Percentiles rank a stretch among this genome's conserved stretches.
Conservation (phyloP, 2,329 filamentous ascomycete species). For the Trichoderma sp. region DNA sequence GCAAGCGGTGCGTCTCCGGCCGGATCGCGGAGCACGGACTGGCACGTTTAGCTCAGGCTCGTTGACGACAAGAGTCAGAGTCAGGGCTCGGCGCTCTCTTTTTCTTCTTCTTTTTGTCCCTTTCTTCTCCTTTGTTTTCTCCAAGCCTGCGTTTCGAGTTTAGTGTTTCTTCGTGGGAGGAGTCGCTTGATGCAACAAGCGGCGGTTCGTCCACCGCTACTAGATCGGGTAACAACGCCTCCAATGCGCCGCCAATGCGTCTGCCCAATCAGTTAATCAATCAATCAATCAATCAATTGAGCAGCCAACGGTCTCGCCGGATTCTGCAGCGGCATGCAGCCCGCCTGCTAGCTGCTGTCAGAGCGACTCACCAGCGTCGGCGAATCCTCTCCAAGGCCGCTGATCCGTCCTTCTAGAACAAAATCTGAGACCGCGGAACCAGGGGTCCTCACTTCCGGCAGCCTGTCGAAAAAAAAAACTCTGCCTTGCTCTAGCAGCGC, state of each 20-base stretch:
- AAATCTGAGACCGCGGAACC: constrained; percentile 36
- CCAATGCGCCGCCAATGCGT: background rate
- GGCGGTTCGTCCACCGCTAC: background rate
- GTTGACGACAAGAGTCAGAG: background rate
- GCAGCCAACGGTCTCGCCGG: constrained; percentile 9
- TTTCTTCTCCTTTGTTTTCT: background rate
- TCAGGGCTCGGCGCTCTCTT: background rate
- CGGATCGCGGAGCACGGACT: background rate
- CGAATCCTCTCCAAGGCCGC: constrained; percentile 10
- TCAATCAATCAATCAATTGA: background rate
- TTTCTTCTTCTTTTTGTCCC: background rate
- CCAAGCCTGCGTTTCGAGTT: constrained; percentile 8
- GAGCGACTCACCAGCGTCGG: constrained; percentile 8
- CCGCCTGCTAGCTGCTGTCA: constrained; percentile 3
- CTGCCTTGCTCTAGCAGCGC: background rate
- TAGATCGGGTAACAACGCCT: background rate
- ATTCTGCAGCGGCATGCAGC: background rate
- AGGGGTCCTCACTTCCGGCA: constrained; percentile 29
- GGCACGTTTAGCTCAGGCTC: background rate
- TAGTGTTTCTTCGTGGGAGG: background rate
- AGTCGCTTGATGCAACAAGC: background rate
- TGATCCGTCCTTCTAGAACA: constrained; percentile 35
- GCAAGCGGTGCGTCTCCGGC: background rate
- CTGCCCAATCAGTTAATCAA: background rate
- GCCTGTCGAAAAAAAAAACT: constrained; percentile 5